A percentile compares a stretch with the other conserved stretches of the same genome.
Evolutionary conservation across 2,329 filamentous ascomycete genomes (phyloP).

Genomic region (Ustulina deusta): DNA sequence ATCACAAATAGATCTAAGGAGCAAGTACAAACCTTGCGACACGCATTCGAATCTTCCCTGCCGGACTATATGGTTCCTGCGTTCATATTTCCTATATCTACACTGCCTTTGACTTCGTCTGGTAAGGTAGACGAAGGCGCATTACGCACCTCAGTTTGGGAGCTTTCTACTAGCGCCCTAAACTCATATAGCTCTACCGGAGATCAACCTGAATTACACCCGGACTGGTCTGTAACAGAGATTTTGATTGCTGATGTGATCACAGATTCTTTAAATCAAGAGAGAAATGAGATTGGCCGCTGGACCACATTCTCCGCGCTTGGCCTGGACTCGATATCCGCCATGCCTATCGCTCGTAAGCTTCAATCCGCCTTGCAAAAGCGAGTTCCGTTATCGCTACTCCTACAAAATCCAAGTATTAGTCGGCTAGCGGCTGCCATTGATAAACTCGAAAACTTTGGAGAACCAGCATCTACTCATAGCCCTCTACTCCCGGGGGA

Average conservation of each 20-base stretch:
- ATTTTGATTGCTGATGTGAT: slow-evolving; percentile 66
- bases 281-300: slow-evolving; percentile 62
- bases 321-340: slow-evolving; percentile 85
- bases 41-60: slow-evolving; percentile 66
- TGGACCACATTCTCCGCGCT: slow-evolving; percentile 81
- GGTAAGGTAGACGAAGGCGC: slow-evolving; percentile 76
- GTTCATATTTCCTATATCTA: slow-evolving; percentile 75
- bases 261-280: slow-evolving; percentile 60
- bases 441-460: slow-evolving; percentile 34
- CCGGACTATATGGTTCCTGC: slow-evolving; percentile 85
- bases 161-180: slow-evolving; percentile 62
- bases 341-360: slow-evolving; percentile 74
- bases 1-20: slow-evolving; percentile 49
- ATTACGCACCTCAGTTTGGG: slow-evolving; percentile 62
- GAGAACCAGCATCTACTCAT: not conserved
- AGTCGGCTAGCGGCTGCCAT: slow-evolving; percentile 64
- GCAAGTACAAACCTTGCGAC: slow-evolving; percentile 63
- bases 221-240: slow-evolving; percentile 68
- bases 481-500: slow-evolving; percentile 39
- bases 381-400: slow-evolving; percentile 72
- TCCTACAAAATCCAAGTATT: slow-evolving; percentile 78
- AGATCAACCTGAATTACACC: slow-evolving; percentile 50
- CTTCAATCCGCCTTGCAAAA: slow-evolving; percentile 61
- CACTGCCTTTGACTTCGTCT: slow-evolving; percentile 77
- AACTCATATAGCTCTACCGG: slow-evolving; percentile 47